Base-by-base conservation (phyloP, 2,329 filamentous ascomycete genomes). In the Phyllosticta paracitricarpa region DNA sequence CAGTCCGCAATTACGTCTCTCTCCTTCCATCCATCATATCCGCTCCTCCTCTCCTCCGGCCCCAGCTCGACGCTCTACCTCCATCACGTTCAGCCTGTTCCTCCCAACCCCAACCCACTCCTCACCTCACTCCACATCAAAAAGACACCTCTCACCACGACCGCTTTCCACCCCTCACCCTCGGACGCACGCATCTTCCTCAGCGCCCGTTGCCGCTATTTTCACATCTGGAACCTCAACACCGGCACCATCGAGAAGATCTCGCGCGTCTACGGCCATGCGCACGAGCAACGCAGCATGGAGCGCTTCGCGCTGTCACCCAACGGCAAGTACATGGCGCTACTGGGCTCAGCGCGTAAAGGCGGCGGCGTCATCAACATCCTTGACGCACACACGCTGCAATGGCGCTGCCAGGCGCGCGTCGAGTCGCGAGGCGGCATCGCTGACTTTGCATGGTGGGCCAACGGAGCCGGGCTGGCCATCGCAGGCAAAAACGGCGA, bases 361-460 rank as follows among this genome's bases (percentile, higher is more conserved):
- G 91, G 91, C 28, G 91, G 92, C 61, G 94, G 94, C 67, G 81
- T 90, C 59, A 82, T 99, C 75, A 97, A 96, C 73, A 79, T 99
- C 25, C 77, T 99, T 26, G 88, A 88, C 75, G 86, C 88, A 1
- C 79, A 77, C 25, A 93, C 92, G 0, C 85, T 89, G 70, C 93
- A 97, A 76, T 97, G 93, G 93, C 79, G 91, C 55, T 84, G 88
- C 0, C 86, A 93, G 65, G 90, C 89, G 14, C 83, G 92, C 51
- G 80, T 97, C 54, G 90, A 97, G 69, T 88, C 89, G 65, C 82
- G 84, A 56, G 87, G 91, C 57, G 92, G 92, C 48, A 86, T 97
- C 56, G 88, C 90, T 0, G 93, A 97, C 73, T 95, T 97, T 69
- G 85, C 84, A 1, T 99, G 94, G 94, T 97, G 92, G 92, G 82